Conservation (phyloP, 768 basidiomycete genomes). For the Auricularia heimuer region DNA sequence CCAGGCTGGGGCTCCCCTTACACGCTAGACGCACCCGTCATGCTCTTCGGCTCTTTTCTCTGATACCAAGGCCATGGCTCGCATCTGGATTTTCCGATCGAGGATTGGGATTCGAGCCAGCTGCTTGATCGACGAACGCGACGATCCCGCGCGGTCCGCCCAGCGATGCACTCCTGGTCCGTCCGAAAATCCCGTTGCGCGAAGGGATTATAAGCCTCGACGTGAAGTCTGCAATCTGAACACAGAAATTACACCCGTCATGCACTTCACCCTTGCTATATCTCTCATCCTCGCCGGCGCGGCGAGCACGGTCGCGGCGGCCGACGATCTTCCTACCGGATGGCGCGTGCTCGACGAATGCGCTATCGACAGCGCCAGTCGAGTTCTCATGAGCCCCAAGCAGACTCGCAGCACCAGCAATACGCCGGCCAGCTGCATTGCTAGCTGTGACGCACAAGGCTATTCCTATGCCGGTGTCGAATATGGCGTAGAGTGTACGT, state of each 20-base stretch:
- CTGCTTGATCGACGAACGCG: too few relatives aligned
- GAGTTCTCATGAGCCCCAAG: neutral
- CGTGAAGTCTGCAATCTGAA: too few relatives aligned
- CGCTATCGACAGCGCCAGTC: neutral
- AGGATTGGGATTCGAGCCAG: too few relatives aligned
- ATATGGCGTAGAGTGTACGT: neutral
- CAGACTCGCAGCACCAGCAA: neutral
- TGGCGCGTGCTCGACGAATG: neutral
- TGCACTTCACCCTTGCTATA: neutral
- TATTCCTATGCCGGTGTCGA: neutral
- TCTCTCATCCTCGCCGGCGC: neutral
- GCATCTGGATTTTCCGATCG: too few relatives aligned
- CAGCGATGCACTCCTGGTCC: conserved; percentile 13
- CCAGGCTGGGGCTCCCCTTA: too few relatives aligned
- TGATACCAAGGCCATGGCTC: too few relatives aligned
- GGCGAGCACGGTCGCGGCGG: neutral
- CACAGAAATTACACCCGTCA: too few relatives aligned
- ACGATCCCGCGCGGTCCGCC: conserved; percentile 15
- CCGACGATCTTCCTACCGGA: neutral
- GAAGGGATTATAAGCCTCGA: too few relatives aligned
- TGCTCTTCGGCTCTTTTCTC: too few relatives aligned
- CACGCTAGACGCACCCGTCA: too few relatives aligned
- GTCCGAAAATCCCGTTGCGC: too few relatives aligned
- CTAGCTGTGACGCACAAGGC: neutral
- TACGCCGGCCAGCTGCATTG: neutral